Evolutionary conservation across 164 flowering plant species (phyloP).

Genomic region (Houttuynia cordata): DNA sequence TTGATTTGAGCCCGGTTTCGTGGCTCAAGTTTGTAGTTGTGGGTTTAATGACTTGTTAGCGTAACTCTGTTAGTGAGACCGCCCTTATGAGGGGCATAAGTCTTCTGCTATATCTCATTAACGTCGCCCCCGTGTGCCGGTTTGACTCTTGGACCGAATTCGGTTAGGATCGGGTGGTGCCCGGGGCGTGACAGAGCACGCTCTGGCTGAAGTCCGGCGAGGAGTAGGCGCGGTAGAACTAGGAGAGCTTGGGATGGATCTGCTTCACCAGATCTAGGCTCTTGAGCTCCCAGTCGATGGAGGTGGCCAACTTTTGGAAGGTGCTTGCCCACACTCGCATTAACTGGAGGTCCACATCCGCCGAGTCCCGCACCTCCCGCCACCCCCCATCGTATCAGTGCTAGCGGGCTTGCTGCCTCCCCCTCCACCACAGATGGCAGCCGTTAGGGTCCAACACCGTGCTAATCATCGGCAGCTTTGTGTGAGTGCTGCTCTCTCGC

Average conservation of each 20-base stretch:
- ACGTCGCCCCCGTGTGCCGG: no score
- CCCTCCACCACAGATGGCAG: slow-evolving; percentile 19
- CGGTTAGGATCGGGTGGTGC: no score
- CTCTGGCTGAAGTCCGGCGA: slow-evolving; percentile 56
- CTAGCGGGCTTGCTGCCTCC: slow-evolving; percentile 23
- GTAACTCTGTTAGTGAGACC: no score
- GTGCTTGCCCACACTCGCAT: slow-evolving; percentile 53
- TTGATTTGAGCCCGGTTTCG: no score
- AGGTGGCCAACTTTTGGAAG: slow-evolving; percentile 48
- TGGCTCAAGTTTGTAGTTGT: no score
- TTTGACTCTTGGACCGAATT: no score
- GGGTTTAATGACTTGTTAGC: no score
- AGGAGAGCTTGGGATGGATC: slow-evolving; percentile 57
- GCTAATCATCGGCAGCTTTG: slow-evolving; percentile 14
- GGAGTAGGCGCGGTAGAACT: slow-evolving; percentile 55
- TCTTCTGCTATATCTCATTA: no score
- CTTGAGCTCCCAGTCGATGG: slow-evolving; percentile 66
- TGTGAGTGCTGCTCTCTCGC: neutral
- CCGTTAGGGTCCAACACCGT: slow-evolving; percentile 14
- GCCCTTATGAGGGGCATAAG: no score
- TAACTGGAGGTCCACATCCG: slow-evolving; percentile 53
- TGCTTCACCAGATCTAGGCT: slow-evolving; percentile 57
- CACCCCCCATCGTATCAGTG: slow-evolving; percentile 53
- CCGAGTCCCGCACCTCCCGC: slow-evolving; percentile 60
- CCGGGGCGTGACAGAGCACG: no score